Conservation (phyloP, 768 basidiomycete species). For the Pisolithus sp. region DNA sequence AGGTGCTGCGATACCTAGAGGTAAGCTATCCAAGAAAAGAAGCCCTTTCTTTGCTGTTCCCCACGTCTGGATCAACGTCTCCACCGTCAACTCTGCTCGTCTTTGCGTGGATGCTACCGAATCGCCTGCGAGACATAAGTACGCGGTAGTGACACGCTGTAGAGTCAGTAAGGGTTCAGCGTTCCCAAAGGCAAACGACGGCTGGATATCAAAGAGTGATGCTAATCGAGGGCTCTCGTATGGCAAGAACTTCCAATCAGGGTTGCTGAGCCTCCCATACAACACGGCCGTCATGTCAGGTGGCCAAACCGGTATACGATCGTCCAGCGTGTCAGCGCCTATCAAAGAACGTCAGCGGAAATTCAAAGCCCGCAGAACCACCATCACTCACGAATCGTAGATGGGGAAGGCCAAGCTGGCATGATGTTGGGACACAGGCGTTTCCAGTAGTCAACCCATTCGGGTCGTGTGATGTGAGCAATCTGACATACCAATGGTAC, state of each 20-base stretch:
- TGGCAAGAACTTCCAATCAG: constrained; percentile 58
- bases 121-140: constrained; percentile 53
- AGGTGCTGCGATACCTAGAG: constrained; percentile 69
- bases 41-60: constrained; percentile 35
- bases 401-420: constrained; percentile 52
- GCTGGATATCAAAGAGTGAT: constrained; percentile 41
- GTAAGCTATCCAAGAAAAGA: constrained; percentile 49
- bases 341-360: constrained; percentile 8
- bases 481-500: constrained; percentile 59
- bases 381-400: constrained; percentile 22
- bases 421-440: constrained; percentile 62
- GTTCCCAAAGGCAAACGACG: constrained; percentile 56
- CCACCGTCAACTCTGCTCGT: constrained; percentile 61
- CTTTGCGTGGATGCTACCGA: constrained; percentile 46
- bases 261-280: constrained; percentile 49
- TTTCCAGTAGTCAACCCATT: constrained; percentile 94
- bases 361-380: background rate
- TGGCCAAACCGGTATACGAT: constrained; percentile 70
- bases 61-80: constrained; percentile 42
- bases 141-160: constrained; percentile 49
- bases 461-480: constrained; percentile 60
- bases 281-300: constrained; percentile 70
- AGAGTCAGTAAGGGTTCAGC: constrained; percentile 52
- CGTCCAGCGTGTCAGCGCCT: constrained; percentile 50
- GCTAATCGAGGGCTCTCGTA: constrained; percentile 41